A percentile compares a stretch with the other conserved stretches of the same genome.
These are phyloP conservation scores for Rhizoctonia solani DNA, from an alignment of 1,284 basidiomycete genomes.

Conservation along the genomic window DNA sequence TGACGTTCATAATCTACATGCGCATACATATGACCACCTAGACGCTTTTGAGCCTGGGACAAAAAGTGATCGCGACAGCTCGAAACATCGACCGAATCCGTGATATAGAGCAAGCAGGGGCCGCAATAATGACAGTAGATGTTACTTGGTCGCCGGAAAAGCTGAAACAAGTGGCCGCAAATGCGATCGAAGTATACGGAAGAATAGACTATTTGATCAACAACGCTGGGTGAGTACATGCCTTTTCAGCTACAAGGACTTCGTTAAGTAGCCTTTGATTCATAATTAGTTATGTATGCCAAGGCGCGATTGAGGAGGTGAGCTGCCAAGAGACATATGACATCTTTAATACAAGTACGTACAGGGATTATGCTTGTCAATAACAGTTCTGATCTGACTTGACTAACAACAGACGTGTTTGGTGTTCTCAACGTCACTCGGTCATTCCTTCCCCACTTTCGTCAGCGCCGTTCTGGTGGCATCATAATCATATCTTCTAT, in stretches of 20 bases:
- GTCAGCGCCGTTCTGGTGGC: too few species aligned
- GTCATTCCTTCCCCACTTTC: slow-evolving; percentile 26
- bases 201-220: slow-evolving; percentile 63
- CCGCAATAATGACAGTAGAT: slow-evolving; percentile 48
- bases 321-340: slow-evolving; percentile 21
- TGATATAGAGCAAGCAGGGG: slow-evolving; percentile 43
- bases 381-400: background rate
- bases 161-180: slow-evolving; percentile 50
- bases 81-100: slow-evolving; percentile 38
- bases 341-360: slow-evolving; percentile 32
- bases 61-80: slow-evolving; percentile 33
- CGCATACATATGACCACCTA: too few species aligned
- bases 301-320: background rate
- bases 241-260: background rate
- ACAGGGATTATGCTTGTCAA: too few species aligned
- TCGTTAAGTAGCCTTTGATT: too few species aligned
- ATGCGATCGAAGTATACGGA: slow-evolving; percentile 54
- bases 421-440: slow-evolving; percentile 30
- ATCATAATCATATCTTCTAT: background rate
- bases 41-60: background rate
- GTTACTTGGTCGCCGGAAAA: too few species aligned
- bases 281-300: background rate
- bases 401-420: slow-evolving; percentile 22
- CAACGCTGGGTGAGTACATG: slow-evolving; percentile 55
- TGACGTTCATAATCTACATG: too few species aligned